Conservation (phyloP, 495 filamentous ascomycete species). For the Bacidia rubella region DNA sequence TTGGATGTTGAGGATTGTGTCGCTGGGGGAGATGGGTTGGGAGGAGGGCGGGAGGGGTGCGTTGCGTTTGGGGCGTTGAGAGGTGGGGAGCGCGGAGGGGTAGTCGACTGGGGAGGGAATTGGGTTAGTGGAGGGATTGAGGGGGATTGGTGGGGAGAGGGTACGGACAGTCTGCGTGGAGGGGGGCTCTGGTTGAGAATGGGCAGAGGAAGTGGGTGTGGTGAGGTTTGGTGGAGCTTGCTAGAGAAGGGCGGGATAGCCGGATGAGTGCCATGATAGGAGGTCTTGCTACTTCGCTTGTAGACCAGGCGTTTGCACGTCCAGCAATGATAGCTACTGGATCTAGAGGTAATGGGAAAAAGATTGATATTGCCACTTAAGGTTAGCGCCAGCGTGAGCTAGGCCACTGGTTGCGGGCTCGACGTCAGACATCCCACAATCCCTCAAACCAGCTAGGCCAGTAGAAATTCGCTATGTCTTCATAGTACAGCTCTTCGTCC, state of each 20-base stretch:
- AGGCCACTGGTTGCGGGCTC: neutral
- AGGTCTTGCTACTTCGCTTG: neutral
- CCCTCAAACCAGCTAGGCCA: neutral
- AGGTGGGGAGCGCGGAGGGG: neutral
- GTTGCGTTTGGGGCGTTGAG: slow-evolving; percentile 1
- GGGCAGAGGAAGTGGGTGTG: neutral
- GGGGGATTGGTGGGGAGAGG: neutral
- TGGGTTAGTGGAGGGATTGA: neutral
- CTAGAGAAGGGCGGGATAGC: neutral
- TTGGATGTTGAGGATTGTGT: slow-evolving; percentile 3
- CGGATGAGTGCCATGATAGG: neutral
- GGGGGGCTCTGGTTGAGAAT: slow-evolving; percentile 6
- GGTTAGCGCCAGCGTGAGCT: neutral
- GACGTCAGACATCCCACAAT: neutral
- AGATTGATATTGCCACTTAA: neutral
- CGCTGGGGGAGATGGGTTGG: slow-evolving; percentile 11
- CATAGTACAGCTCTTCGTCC: neutral
- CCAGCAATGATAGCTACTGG: neutral
- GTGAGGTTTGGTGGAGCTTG: slow-evolving; percentile 11
- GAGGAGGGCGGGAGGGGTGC: slow-evolving; percentile 13
- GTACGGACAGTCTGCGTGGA: neutral
- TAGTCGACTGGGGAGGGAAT: neutral
- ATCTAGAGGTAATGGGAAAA: neutral
- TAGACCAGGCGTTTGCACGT: neutral
- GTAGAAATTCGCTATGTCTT: neutral